These are phyloP conservation scores for Backusella circina DNA, from an alignment of 192 early-diverging fungal species.

Conservation along the genomic window DNA sequence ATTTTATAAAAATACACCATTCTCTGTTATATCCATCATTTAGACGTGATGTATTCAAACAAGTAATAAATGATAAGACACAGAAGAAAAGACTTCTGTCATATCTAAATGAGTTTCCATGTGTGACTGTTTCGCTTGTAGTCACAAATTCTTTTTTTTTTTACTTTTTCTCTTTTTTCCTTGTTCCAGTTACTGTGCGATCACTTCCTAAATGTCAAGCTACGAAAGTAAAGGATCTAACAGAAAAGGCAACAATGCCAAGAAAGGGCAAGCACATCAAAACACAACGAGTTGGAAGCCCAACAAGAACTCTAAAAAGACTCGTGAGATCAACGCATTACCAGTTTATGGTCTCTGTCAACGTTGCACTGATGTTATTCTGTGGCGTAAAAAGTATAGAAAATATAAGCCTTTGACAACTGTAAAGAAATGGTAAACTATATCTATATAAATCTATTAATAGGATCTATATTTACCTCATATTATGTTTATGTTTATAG, in stretches of 20 bases:
- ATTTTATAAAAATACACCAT: no score
- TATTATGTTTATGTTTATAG: conserved; percentile 8
- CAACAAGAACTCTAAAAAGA: conserved; percentile 82
- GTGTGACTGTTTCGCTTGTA: neutral
- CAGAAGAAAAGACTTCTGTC: no score
- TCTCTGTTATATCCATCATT: no score
- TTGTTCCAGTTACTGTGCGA: neutral
- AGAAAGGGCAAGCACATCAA: conserved; percentile 84
- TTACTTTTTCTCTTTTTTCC: neutral
- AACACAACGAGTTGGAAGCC: conserved; percentile 84
- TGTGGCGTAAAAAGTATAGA: conserved; percentile 89
- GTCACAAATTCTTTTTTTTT: neutral
- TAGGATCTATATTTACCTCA: no score
- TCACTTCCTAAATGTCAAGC: conserved; percentile 25
- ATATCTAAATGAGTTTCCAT: neutral
- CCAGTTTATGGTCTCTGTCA: conserved; percentile 81
- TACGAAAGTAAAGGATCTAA: conserved; percentile 44
- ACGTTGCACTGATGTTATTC: conserved; percentile 69
- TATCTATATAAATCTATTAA: no score
- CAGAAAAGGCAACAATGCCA: conserved; percentile 61
- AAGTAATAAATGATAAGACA: no score
- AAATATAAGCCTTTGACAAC: conserved; percentile 96
- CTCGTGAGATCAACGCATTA: conserved; percentile 67
- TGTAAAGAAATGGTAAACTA: conserved; percentile 79
- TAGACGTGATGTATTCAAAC: no score